Conservation (phyloP, 345 rosid species). For the Geranium brycei region DNA sequence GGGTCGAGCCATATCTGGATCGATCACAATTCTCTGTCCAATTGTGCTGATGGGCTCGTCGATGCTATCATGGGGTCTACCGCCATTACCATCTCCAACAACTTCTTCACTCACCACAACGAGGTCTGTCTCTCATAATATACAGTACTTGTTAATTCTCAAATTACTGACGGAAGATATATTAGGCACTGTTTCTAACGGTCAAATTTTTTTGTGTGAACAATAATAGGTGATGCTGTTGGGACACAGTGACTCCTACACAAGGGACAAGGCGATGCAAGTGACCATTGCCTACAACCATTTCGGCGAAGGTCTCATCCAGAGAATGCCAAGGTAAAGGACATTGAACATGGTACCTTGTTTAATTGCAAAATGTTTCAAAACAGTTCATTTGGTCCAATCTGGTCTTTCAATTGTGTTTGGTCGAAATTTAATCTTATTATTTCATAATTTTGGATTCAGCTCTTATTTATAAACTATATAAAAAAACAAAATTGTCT, state of each 20-base stretch:
- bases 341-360: too few relatives aligned
- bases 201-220: not conserved
- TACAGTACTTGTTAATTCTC: too few relatives aligned
- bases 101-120: constrained; percentile 64
- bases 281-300: constrained; percentile 96
- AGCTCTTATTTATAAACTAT: too few relatives aligned
- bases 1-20: constrained; percentile 85
- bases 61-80: constrained; percentile 66
- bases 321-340: constrained; percentile 87
- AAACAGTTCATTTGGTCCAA: too few relatives aligned
- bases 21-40: constrained; percentile 78
- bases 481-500: too few relatives aligned
- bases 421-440: not conserved
- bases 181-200: not conserved
- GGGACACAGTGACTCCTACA: constrained; percentile 91
- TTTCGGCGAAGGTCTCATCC: constrained; percentile 94
- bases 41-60: constrained; percentile 70
- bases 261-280: constrained; percentile 84
- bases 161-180: too few relatives aligned
- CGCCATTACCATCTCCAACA: constrained; percentile 60
- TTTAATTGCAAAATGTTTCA: too few relatives aligned
- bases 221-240: constrained; percentile 61
- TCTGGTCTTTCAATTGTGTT: too few relatives aligned
- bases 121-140: too few relatives aligned
- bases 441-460: not conserved